phyloP scores from a whole-genome alignment of 768 basidiomycete species.

The Trametes sanguinea region DNA sequence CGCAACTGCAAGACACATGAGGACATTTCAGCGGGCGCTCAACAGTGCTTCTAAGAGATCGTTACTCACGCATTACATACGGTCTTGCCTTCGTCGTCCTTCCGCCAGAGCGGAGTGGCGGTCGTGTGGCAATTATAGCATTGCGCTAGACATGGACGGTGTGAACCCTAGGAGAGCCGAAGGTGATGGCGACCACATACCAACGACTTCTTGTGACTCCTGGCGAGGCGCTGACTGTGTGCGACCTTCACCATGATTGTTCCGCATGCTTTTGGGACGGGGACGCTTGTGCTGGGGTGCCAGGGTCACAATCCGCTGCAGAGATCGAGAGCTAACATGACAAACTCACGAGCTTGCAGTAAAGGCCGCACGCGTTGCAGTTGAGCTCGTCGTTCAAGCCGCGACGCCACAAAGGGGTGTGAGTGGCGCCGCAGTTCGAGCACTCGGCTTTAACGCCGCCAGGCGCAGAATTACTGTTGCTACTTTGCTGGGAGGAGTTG shows the following conservation, averaged over 20 bases:
- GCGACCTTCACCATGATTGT: conserved; percentile 71
- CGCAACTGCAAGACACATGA: conserved; percentile 52
- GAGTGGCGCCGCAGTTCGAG: conserved; percentile 86
- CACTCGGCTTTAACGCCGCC: conserved; percentile 79
- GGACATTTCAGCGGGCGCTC: conserved; percentile 23
- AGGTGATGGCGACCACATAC: conserved; percentile 41
- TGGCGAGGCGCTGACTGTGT: conserved; percentile 63
- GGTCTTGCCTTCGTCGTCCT: conserved; percentile 89
- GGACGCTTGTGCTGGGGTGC: conserved; percentile 75
- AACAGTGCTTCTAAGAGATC: conserved; percentile 6
- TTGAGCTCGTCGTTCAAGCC: conserved; percentile 88
- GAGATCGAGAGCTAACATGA: not conserved
- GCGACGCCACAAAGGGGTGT: conserved; percentile 84
- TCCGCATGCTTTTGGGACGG: conserved; percentile 85
- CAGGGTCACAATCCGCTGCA: conserved; percentile 3
- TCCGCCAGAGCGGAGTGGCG: conserved; percentile 86
- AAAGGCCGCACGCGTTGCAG: conserved; percentile 86
- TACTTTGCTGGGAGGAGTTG: conserved; percentile 34
- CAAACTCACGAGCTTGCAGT: conserved; percentile 68
- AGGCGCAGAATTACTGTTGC: conserved; percentile 45
- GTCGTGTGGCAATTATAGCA: conserved; percentile 92
- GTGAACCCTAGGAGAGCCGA: conserved; percentile 25
- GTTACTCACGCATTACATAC: conserved; percentile 83
- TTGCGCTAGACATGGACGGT: conserved; percentile 52
- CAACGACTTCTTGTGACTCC: conserved; percentile 73